phyloP scores from a whole-genome alignment of 495 filamentous ascomycete species.

The Ascodesmis nigricans region DNA sequence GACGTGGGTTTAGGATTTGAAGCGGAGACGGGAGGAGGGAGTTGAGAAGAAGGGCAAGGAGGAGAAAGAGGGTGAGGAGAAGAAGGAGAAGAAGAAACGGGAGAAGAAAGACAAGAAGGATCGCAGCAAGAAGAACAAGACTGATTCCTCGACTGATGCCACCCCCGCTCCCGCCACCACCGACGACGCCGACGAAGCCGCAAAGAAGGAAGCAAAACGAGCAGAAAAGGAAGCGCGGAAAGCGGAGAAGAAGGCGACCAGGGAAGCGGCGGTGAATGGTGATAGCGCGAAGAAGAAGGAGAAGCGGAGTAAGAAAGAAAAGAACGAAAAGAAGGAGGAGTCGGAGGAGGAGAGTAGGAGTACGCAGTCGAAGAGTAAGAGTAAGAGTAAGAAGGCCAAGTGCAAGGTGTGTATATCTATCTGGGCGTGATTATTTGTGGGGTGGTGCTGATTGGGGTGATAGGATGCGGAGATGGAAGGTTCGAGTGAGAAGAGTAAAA shows the following conservation, averaged over 20 bases:
- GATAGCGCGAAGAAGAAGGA: slow-evolving; percentile 5
- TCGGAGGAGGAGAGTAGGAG: slow-evolving; percentile 2
- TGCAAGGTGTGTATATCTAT: background rate
- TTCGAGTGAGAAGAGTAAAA: slow-evolving; percentile 13
- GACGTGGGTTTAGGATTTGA: too few relatives aligned
- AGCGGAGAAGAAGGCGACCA: slow-evolving; percentile 1
- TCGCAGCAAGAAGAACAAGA: slow-evolving; percentile 12
- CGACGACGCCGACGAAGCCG: background rate
- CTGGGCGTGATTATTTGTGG: too few relatives aligned
- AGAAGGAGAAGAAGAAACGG: slow-evolving; percentile 3
- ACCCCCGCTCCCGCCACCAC: background rate
- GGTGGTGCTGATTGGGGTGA: too few relatives aligned
- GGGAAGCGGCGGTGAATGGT: too few relatives aligned
- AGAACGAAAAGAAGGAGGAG: slow-evolving; percentile 10
- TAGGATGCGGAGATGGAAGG: slow-evolving; percentile 8
- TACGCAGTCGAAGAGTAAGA: background rate
- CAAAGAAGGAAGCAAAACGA: background rate
- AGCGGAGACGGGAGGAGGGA: too few relatives aligned
- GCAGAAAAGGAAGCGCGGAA: slow-evolving; percentile 8
- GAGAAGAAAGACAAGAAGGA: slow-evolving; percentile 11
- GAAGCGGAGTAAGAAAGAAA: slow-evolving; percentile 10
- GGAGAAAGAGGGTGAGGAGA: slow-evolving; percentile 6
- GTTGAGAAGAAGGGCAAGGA: background rate
- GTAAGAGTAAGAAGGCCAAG: slow-evolving; percentile 19
- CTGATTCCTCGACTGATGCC: slow-evolving; percentile 3